These are phyloP conservation scores for Gleditsia sinensis DNA, from an alignment of 306 rosid genomes.

Conservation along the genomic window DNA sequence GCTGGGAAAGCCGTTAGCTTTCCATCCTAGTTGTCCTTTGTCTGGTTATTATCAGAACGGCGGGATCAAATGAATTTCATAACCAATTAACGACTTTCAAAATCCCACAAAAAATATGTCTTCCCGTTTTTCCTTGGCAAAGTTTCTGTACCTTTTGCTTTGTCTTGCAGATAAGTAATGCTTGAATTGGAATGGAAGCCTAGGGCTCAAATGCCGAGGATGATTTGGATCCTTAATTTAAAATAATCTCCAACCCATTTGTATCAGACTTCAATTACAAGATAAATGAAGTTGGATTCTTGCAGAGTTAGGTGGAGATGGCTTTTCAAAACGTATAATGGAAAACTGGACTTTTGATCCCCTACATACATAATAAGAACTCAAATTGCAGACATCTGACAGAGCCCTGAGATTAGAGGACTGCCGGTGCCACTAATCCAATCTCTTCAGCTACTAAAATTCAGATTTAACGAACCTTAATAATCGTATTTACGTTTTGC, in stretches of 20 bases:
- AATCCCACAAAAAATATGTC: background rate
- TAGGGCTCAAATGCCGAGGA: constrained; percentile 32
- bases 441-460: background rate
- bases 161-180: constrained; percentile 68
- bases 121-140: background rate
- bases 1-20: constrained; percentile 27
- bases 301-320: constrained; percentile 41
- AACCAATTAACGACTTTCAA: constrained; percentile 31
- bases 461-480: background rate
- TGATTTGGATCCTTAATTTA: constrained; percentile 32
- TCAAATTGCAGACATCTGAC: background rate
- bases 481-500: background rate
- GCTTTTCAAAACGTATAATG: constrained; percentile 14
- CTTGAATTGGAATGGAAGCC: constrained; percentile 89
- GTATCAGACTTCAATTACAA: constrained; percentile 45
- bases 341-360: background rate
- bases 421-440: background rate
- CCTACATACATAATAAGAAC: constrained; percentile 12
- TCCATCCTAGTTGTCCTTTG: constrained; percentile 31
- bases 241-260: constrained; percentile 25
- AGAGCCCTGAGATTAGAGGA: constrained; percentile 3
- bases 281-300: constrained; percentile 21
- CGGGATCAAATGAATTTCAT: constrained; percentile 34
- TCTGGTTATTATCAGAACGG: constrained; percentile 38
- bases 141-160: constrained; percentile 52